These are phyloP conservation scores for Filobasidium uniguttulatum DNA, from an alignment of 1,284 basidiomycete genomes.

Conservation along the genomic window DNA sequence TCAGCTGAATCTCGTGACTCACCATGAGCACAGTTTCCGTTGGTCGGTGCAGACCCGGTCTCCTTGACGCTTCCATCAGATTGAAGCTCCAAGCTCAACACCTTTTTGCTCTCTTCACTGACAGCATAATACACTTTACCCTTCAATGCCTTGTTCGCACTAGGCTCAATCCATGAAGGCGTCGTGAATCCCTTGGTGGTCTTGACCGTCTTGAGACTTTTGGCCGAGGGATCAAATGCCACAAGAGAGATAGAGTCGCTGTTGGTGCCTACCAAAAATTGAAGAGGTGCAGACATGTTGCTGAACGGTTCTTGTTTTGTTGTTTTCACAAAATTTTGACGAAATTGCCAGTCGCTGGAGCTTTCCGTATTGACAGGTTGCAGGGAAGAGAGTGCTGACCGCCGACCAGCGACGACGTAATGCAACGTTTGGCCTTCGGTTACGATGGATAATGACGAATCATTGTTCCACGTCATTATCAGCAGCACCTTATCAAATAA, in stretches of 20 bases:
- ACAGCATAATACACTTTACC: conserved; percentile 22
- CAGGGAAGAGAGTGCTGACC: no score
- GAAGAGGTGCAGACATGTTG: conserved; percentile 16
- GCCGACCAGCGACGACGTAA: no score
- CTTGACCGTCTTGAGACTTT: conserved; percentile 1
- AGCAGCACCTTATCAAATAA: no score
- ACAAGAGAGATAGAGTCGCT: conserved; percentile 21
- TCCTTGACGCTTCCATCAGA: conserved; percentile 19
- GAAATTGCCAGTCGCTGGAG: no score
- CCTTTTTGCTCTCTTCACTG: conserved; percentile 23
- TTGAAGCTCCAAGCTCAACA: conserved; percentile 19
- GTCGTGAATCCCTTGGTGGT: conserved; percentile 3
- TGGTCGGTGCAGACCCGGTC: conserved; percentile 21
- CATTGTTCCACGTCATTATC: no score
- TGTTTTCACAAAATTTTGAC: no score
- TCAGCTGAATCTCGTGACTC: conserved; percentile 7
- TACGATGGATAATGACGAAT: no score
- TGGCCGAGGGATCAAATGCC: conserved; percentile 20
- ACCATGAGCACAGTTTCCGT: conserved; percentile 28
- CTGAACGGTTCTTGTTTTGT: no score
- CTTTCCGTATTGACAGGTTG: no score
- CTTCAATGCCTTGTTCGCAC: not conserved
- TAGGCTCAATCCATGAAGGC: conserved; percentile 27
- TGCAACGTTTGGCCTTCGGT: no score
- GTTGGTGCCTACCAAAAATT: conserved; percentile 29